Evolutionary conservation across 805 yeast genomes (phyloP), one percentile per base, ranked within the genome.

Genomic region (Saccharomycodes ludwigii): DNA sequence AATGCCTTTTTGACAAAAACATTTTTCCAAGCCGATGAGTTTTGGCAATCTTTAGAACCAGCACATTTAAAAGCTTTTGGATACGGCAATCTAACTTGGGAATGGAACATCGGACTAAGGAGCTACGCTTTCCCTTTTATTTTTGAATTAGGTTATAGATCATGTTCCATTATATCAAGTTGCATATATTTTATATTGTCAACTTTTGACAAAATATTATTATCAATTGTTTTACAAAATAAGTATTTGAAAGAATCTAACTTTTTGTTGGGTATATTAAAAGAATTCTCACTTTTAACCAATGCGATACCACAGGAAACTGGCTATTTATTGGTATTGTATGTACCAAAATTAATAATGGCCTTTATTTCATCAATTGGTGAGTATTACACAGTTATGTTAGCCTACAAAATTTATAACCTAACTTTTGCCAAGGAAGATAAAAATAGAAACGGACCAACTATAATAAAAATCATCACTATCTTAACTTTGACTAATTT

Each of bases 11-110:
- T 74, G 1, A 68, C 72, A 4, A 50, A 50, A 34, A 84, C 97
- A 0, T 91, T 73, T 49, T 91, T 91, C 57, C 99, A 91, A 52
- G 88, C 98, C 0, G 99, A 91, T 53, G 99, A 91, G 54, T 91
- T 66, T 56, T 91, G 77, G 74, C 99, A 91, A 55, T 65, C 86
- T 0, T 58, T 91, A 31, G 98, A 91, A 47, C 95, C 95, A 0
- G 98, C 97, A 0, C 95, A 85, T 52, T 35, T 47, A 4, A 58
- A 65, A 22, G 77, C 78, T 0, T 84, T 65, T 50, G 86, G 91
- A 2, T 77, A 76, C 40, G 98, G 98, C 0, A 71, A 72, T 43
- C 49, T 73, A 22, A 84, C 97, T 0, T 91, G 99, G 99, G 99
- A 91, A 55, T 91, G 98, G 98, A 50, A 57, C 16, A 61, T 65